Evolutionary conservation across 768 basidiomycete genomes (phyloP), one percentile per base, ranked within the genome.

Genomic region (Pleurotus tuoliensis): DNA sequence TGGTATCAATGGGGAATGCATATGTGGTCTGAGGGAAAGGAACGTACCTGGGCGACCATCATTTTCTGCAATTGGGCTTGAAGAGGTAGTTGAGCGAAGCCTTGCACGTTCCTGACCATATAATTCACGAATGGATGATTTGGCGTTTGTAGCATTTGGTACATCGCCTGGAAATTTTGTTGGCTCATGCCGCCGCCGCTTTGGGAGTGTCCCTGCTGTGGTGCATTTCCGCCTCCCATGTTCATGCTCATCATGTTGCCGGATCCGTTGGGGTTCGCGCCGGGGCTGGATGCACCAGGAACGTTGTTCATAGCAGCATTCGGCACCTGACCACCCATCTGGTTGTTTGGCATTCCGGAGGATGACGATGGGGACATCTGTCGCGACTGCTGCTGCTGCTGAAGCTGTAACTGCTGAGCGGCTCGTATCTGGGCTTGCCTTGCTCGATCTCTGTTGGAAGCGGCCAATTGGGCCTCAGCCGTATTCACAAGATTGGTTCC

Each of bases 31-130:
- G 8, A 9, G n/a, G 44, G 15, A 50, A 56, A 57, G 56, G 52
- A 5, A 69, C 73, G 49, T 61, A 85, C 85, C 75, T 83, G 82
- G 12, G 80, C 64, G 55, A 68, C 58, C 37, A 80, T 67, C 68
- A 89, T 72, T 64, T 76, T 82, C 67, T 86, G 86, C 59, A 88
- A 63, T 69, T 90, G 86, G 62, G 76, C 70, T 57, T 73, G 79
- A 1, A 75, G 41, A 8, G 85, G 76, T 56, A 87, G 67, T 16
- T 63, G 63, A 59, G 73, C 70, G 61, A 89, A 89, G 9, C 76
- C 76, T 5, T 84, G 87, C 1, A 83, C 65, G 20, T 70, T 70
- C 38, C 75, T 70, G 8, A 72, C 60, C 71, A 89, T 74, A 61
- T 83, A 81, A 56, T 80, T 76, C 67, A 84, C 67, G 55, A 88